A percentile compares a stretch with the other conserved stretches of the same genome.
phyloP scores from a whole-genome alignment of 2,329 filamentous ascomycete species.

The Ophiobolus disseminans region DNA sequence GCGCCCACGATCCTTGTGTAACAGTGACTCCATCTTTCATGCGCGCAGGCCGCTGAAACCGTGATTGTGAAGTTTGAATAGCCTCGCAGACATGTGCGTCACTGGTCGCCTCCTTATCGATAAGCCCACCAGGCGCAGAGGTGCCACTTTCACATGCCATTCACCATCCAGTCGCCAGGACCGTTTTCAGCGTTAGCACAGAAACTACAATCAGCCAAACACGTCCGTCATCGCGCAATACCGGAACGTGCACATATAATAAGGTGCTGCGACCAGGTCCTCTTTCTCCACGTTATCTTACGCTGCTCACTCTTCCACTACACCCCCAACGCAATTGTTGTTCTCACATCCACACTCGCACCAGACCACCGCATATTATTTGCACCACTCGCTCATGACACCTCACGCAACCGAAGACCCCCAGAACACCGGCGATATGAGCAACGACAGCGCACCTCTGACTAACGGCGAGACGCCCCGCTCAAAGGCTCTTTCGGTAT shows the following conservation, averaged over 20 bases:
- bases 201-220: constrained; percentile 15
- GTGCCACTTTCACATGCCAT: constrained; percentile 38
- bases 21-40: too few species aligned
- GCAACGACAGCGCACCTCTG: constrained; percentile 35
- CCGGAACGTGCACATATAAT: constrained; percentile 31
- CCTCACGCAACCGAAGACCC: constrained; percentile 44
- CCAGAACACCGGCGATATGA: constrained; percentile 41
- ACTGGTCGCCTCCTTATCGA: constrained; percentile 26
- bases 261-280: constrained; percentile 20
- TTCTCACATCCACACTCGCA: constrained; percentile 2
- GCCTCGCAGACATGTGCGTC: background rate
- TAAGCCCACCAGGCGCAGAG: constrained; percentile 17
- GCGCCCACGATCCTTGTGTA: background rate
- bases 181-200: constrained; percentile 32
- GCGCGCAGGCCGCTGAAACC: too few species aligned
- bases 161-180: constrained; percentile 18
- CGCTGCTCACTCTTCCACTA: constrained; percentile 14
- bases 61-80: background rate
- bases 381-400: constrained; percentile 26
- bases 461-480: constrained; percentile 51
- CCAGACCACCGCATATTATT: constrained; percentile 7
- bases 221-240: constrained; percentile 26
- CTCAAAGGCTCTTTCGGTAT: constrained; percentile 50
- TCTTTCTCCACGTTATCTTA: constrained; percentile 18
- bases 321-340: background rate